Conservation (phyloP, 2,329 filamentous ascomycete genomes). For the Orbilia javanica region DNA sequence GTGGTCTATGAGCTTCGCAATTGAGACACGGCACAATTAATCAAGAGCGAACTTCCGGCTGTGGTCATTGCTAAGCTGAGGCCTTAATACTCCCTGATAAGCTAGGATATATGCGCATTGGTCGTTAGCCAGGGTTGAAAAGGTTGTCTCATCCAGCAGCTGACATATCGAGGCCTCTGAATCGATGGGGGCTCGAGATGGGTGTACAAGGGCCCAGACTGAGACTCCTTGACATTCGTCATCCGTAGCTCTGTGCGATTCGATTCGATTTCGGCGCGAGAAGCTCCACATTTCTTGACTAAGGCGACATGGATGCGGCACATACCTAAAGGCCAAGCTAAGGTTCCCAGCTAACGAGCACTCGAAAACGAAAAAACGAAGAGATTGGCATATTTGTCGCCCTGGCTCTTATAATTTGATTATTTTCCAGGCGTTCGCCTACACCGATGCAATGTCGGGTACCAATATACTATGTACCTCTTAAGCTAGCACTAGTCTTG, state of each 20-base stretch:
- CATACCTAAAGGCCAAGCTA: slow-evolving; percentile 11
- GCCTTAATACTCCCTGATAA: background rate
- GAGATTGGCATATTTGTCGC: too few species aligned
- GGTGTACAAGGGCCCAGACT: background rate
- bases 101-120: background rate
- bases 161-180: background rate
- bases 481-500: too few species aligned
- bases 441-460: too few species aligned
- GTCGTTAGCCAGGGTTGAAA: background rate
- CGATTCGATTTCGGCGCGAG: slow-evolving; percentile 1
- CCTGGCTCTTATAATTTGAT: too few species aligned
- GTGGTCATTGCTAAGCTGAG: background rate
- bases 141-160: background rate
- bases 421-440: too few species aligned
- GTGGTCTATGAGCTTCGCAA: slow-evolving; percentile 19
- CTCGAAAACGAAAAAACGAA: too few species aligned
- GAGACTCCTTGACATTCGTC: background rate
- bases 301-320: slow-evolving; percentile 2
- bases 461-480: too few species aligned
- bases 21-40: slow-evolving; percentile 4
- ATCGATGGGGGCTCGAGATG: background rate
- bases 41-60: background rate
- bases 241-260: background rate
- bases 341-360: too few species aligned
- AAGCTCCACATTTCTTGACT: slow-evolving; percentile 3